A percentile compares a stretch with the other conserved stretches of the same genome.
These are phyloP conservation scores for Rugosomyces carneus DNA, from an alignment of 1,284 basidiomycete genomes.

Conservation along the genomic window DNA sequence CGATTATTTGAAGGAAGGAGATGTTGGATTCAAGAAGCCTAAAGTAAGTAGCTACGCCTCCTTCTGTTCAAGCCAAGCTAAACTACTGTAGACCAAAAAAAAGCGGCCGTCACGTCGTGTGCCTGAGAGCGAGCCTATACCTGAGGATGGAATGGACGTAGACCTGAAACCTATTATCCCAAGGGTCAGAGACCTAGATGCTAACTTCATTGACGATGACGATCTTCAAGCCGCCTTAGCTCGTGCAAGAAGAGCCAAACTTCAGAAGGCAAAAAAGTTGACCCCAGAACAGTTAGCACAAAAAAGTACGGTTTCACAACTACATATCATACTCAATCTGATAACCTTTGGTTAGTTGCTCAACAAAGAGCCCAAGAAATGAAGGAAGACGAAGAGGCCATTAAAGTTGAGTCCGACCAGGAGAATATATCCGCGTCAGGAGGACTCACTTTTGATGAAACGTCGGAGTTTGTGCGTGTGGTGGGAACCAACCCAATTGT, in stretches of 20 bases:
- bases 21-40: slow-evolving; percentile 89
- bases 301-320: slow-evolving; percentile 49
- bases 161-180: slow-evolving; percentile 63
- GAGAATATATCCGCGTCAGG: slow-evolving; percentile 41
- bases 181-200: slow-evolving; percentile 63
- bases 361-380: slow-evolving; percentile 51
- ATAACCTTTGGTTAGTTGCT: slow-evolving; percentile 44
- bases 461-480: slow-evolving; percentile 92
- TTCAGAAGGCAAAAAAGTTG: slow-evolving; percentile 72
- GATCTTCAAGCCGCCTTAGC: slow-evolving; percentile 94
- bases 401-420: slow-evolving; percentile 46
- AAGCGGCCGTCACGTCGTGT: slow-evolving; percentile 73
- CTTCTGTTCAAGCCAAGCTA: slow-evolving; percentile 6
- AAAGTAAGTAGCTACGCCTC: slow-evolving; percentile 49
- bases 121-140: slow-evolving; percentile 54
- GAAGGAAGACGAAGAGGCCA: slow-evolving; percentile 40
- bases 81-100: slow-evolving; percentile 72
- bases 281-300: slow-evolving; percentile 83
- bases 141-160: slow-evolving; percentile 66
- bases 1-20: slow-evolving; percentile 90
- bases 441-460: slow-evolving; percentile 90
- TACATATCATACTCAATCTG: slow-evolving; percentile 5
- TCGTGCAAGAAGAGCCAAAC: slow-evolving; percentile 75
- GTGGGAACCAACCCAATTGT: slow-evolving; percentile 65
- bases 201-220: slow-evolving; percentile 96